Percentiles rank a stretch among this genome's conserved stretches.
phyloP scores from a whole-genome alignment of 805 yeast genomes.

The Maudiozyma bulderi region DNA sequence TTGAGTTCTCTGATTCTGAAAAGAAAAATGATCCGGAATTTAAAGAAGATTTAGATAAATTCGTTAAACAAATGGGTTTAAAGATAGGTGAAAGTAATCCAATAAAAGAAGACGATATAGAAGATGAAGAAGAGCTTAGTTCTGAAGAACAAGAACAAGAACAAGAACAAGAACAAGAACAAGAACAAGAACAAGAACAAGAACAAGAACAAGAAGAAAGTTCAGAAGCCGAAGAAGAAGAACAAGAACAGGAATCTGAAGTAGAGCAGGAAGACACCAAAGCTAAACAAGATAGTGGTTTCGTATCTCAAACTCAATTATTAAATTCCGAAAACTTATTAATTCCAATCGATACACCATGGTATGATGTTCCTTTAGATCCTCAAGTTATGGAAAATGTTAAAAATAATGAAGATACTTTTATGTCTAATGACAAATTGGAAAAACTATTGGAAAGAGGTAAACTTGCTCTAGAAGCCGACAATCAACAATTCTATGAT shows the following conservation, averaged over 20 bases:
- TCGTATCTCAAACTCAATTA: slow-evolving; percentile 28
- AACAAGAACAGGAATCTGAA: slow-evolving; percentile 19
- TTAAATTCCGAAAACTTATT: slow-evolving; percentile 48
- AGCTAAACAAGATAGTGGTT: slow-evolving; percentile 21
- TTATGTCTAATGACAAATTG: slow-evolving; percentile 41
- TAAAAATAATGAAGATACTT: slow-evolving; percentile 13
- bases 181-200: slow-evolving; percentile 12
- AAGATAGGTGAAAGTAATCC: slow-evolving; percentile 49
- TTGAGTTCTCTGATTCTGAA: slow-evolving; percentile 32
- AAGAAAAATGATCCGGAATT: slow-evolving; percentile 32
- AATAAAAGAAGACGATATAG: slow-evolving; percentile 28
- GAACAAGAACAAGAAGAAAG: slow-evolving; percentile 18
- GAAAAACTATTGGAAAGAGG: slow-evolving; percentile 59
- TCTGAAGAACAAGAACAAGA: slow-evolving; percentile 16
- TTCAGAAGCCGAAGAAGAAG: slow-evolving; percentile 24
- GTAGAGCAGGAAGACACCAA: slow-evolving; percentile 18
- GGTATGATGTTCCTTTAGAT: slow-evolving; percentile 58
- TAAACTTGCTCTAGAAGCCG: slow-evolving; percentile 51
- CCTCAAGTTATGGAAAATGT: slow-evolving; percentile 16
- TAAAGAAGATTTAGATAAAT: slow-evolving; percentile 44
- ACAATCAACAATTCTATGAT: slow-evolving; percentile 59
- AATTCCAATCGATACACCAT: slow-evolving; percentile 56
- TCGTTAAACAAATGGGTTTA: slow-evolving; percentile 63
- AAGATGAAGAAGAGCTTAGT: slow-evolving; percentile 16
- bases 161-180: slow-evolving; percentile 14